Percentiles rank a stretch among this genome's conserved stretches.
phyloP scores from a whole-genome alignment of 441 rosid genomes.

The Erysimum cheiri region DNA sequence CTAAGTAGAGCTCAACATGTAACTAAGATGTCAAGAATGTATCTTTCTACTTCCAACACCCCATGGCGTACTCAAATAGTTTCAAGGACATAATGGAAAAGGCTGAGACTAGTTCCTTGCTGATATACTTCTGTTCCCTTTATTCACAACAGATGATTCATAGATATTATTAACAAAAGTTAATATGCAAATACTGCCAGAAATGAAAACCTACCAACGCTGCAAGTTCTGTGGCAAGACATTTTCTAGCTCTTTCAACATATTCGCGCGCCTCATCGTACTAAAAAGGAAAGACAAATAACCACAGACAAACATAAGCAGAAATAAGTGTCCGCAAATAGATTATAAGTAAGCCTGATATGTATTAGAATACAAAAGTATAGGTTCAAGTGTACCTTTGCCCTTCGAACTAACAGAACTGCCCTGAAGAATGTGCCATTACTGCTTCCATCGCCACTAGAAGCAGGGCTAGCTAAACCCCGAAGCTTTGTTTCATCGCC shows the following conservation, averaged over 20 bases:
- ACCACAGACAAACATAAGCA: slow-evolving; percentile 7
- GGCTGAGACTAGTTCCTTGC: slow-evolving; percentile 22
- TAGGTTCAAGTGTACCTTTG: slow-evolving; percentile 59
- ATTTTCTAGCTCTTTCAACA: slow-evolving; percentile 98
- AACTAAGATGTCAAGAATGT: slow-evolving; percentile 29
- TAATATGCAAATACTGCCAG: slow-evolving; percentile 27
- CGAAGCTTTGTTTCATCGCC: slow-evolving; percentile 98
- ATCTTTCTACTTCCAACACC: slow-evolving; percentile 25
- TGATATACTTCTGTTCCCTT: slow-evolving; percentile 24
- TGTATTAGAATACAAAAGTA: slow-evolving; percentile 17
- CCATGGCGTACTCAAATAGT: slow-evolving; percentile 31
- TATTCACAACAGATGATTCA: slow-evolving; percentile 15
- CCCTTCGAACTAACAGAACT: slow-evolving; percentile 85
- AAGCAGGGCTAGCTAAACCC: slow-evolving; percentile 89
- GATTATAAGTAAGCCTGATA: slow-evolving; percentile 19
- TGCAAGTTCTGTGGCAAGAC: slow-evolving; percentile 99
- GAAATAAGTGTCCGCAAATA: slow-evolving; percentile 17
- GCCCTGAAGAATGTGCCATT: slow-evolving; percentile 99
- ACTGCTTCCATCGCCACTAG: slow-evolving; percentile 96
- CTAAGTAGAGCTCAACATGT: slow-evolving; percentile 13
- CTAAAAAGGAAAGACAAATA: slow-evolving; percentile 47
- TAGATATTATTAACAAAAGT: slow-evolving; percentile 11
- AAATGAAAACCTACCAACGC: slow-evolving; percentile 79
- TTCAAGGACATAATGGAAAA: slow-evolving; percentile 27
- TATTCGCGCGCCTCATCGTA: slow-evolving; percentile 96